Base-by-base conservation (phyloP, 129 eudicot genomes). In the Centella asiatica region DNA sequence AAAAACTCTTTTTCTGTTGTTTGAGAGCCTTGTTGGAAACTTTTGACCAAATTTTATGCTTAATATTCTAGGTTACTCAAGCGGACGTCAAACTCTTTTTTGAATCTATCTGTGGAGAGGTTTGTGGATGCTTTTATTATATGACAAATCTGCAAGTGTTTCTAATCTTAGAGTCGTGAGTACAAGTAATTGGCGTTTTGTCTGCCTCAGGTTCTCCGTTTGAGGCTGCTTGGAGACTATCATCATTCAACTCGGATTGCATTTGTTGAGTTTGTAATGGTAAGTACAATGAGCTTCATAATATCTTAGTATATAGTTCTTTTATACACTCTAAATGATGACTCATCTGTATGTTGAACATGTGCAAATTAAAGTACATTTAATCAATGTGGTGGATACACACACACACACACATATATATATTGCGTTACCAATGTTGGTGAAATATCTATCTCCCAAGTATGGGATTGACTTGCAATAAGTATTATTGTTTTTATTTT, bases 231-330 rank as follows among this genome's bases (percentile, higher is more conserved):
- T 65, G 95, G 95, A 65, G 97, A 90, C 68, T 77, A 83, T 79
- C 85, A 83, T 60, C 95, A 90, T 69, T 86, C 97, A 27, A 86
- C 97, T 57, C 95, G 94, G 60, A 90, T 90, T 72, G 97, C 97
- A 17, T 90, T 90, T 71, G 97, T 90, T 70, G 97, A 90, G 86
- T 90, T 90, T 44, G 95, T 83, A 48, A 81, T 86, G 95, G 97
- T 90, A 77, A 74, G 67, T 65, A 51, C 34, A 39, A 9, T 8
- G 2, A 8, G 44, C 57, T 62, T 32, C 25, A 19, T 9, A 5
- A 34, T 12, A 4, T 8, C 18, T 24, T 57, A 27, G 29, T 58
- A 34, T 58, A 11, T 20, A 6, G 10, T 24, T 40, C 28, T 33
- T 57, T 1, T 33, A 1, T 34, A 11, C 24, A 20, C 29, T 34